A percentile compares a stretch with the other conserved stretches of the same genome.
Conservation (phyloP, 2,329 filamentous ascomycete genomes). For the Microdochium trichocladiopsis region DNA sequence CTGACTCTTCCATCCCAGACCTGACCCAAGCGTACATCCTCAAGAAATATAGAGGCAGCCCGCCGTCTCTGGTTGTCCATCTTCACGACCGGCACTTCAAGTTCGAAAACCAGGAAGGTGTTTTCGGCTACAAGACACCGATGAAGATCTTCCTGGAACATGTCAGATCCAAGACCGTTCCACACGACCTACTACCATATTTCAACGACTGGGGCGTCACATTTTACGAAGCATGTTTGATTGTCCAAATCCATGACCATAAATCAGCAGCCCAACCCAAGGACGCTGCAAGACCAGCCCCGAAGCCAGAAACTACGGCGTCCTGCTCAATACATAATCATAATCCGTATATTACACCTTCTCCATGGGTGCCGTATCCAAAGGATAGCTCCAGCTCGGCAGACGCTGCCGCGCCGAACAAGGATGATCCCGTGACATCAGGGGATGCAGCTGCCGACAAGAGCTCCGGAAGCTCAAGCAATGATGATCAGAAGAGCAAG, state of each 20-base stretch:
- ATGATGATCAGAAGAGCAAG: slow-evolving; percentile 36
- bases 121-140: slow-evolving; percentile 85
- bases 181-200: slow-evolving; percentile 81
- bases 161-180: slow-evolving; percentile 67
- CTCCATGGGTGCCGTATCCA: slow-evolving; percentile 73
- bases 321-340: slow-evolving; percentile 89
- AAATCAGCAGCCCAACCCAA: slow-evolving; percentile 41
- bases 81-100: slow-evolving; percentile 80
- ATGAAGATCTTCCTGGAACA: slow-evolving; percentile 81
- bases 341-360: slow-evolving; percentile 84
- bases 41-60: slow-evolving; percentile 67
- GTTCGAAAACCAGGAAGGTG: slow-evolving; percentile 90
- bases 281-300: neutral
- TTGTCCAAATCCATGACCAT: slow-evolving; percentile 90
- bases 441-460: slow-evolving; percentile 27
- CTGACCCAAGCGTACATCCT: slow-evolving; percentile 72
- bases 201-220: slow-evolving; percentile 63
- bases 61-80: slow-evolving; percentile 81
- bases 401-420: slow-evolving; percentile 38
- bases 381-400: slow-evolving; percentile 36
- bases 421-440: slow-evolving; percentile 51
- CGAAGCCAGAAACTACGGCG: slow-evolving; percentile 26
- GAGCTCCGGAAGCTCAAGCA: neutral
- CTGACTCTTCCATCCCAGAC: slow-evolving; percentile 37
- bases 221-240: slow-evolving; percentile 93